Evolutionary conservation across 768 basidiomycete genomes (phyloP), one percentile per base, ranked within the genome.

Genomic region (Amanita jacksonii): DNA sequence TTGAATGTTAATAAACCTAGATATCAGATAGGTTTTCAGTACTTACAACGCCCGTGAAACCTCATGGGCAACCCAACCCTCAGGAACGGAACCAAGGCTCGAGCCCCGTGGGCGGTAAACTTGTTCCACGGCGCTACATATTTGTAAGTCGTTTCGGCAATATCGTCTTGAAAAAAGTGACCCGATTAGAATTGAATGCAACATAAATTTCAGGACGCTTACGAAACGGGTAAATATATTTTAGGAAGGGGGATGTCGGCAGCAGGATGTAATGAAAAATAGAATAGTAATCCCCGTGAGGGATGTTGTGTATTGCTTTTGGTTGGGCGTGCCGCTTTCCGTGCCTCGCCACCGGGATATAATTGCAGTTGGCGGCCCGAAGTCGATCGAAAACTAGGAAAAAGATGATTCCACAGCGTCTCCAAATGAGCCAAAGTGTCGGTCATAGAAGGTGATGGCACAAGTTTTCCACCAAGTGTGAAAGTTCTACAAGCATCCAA

Each of bases 211-310:
- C 15, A 18, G 24, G 45, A 40, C n/a, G 57, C 61, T 39, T 20
- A 62, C 61, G 56, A 51, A 35, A 61, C 60, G 13, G 61, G 61
- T 18, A 62, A 42, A 37, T 62, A 62, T 9, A 62, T 50, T 43
- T 62, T 62, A 4, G 61, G 61, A 23, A 57, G 54, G 5, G 61
- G 52, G 33, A 52, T 54, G 25, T 53, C 49, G 20, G 50, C 54
- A 1, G 56, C 56, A 27, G 61, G 56, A 41, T 55, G 50, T 0
- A 62, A 49, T 8, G 57, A 60, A 38, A 60, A 62, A 42, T 62
- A 62, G 40, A 56, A 62, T 3, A 62, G 46, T 9, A 61, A 48
- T 5, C 59, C 59, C 8, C 54, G 51, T 8, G 54, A 48, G 24
- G 60, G 57, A 36, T 59, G 61, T 20, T 59, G 55, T 3, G 45